Percentiles rank a stretch among this genome's conserved stretches.
Evolutionary conservation across 495 filamentous ascomycete species (phyloP).

Genomic region (Physcia stellaris): DNA sequence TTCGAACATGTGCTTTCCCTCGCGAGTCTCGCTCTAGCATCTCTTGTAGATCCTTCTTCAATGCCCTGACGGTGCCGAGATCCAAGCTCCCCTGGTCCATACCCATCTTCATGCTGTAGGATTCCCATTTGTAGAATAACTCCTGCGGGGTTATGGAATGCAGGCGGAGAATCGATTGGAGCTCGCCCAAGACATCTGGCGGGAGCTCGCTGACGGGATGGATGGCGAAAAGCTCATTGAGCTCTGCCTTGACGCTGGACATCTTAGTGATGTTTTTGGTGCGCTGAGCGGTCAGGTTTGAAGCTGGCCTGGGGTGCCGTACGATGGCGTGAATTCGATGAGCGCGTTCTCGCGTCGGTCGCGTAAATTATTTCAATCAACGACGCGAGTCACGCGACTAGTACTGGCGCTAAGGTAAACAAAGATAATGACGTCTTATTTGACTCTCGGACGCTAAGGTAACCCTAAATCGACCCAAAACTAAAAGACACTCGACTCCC

Average conservation of each 20-base stretch:
- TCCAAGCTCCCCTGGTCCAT: conserved; percentile 56
- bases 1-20: conserved; percentile 42
- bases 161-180: conserved; percentile 71
- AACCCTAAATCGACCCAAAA: too few relatives aligned
- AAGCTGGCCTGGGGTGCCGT: too few relatives aligned
- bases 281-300: too few relatives aligned
- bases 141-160: conserved; percentile 67
- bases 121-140: conserved; percentile 95
- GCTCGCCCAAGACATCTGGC: conserved; percentile 60
- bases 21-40: conserved; percentile 59
- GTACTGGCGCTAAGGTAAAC: too few relatives aligned
- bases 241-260: conserved; percentile 40
- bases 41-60: conserved; percentile 82
- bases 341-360: too few relatives aligned
- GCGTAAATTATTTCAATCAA: too few relatives aligned
- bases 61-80: conserved; percentile 51
- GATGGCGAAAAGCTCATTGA: conserved; percentile 54
- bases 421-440: too few relatives aligned
- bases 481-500: too few relatives aligned
- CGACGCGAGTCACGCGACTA: too few relatives aligned
- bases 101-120: conserved; percentile 87
- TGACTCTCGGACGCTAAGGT: too few relatives aligned
- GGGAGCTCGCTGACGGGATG: conserved; percentile 42
- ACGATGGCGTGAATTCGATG: too few relatives aligned
- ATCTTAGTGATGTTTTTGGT: too few relatives aligned